These are phyloP conservation scores for Lonicera japonica DNA, from an alignment of 129 eudicot genomes.

Conservation along the genomic window DNA sequence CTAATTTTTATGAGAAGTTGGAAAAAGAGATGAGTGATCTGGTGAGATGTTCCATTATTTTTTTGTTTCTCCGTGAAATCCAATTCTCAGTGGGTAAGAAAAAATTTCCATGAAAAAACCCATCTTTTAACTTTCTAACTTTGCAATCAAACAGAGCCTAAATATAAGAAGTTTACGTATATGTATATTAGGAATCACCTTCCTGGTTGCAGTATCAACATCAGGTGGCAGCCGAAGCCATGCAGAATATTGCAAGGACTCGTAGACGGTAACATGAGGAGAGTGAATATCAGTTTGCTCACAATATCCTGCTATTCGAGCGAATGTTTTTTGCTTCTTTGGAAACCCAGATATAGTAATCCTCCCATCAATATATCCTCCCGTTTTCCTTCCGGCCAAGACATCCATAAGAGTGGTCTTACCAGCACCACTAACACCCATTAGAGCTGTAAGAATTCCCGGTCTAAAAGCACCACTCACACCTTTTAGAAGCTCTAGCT, in stretches of 20 bases:
- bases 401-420: conserved; percentile 37
- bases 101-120: neutral
- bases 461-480: conserved; percentile 38
- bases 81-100: too few species aligned
- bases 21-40: too few species aligned
- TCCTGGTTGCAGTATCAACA: conserved; percentile 13
- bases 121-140: too few species aligned
- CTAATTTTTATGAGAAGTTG: too few species aligned
- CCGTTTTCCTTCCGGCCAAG: conserved; percentile 31
- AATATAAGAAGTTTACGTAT: too few species aligned
- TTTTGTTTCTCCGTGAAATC: too few species aligned
- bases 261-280: conserved; percentile 31
- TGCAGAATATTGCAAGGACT: conserved; percentile 27
- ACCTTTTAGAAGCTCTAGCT: conserved; percentile 25
- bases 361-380: conserved; percentile 24
- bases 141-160: too few species aligned
- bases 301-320: conserved; percentile 26
- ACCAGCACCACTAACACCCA: conserved; percentile 41
- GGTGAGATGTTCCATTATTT: too few species aligned
- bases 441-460: conserved; percentile 32
- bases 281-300: conserved; percentile 29
- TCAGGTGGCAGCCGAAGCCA: conserved; percentile 32
- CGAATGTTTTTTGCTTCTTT: conserved; percentile 33
- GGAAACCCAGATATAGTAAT: conserved; percentile 30
- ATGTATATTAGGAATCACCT: conserved; percentile 5